Evolutionary conservation across 495 filamentous ascomycete species (phyloP).

Genomic region (Amorphotheca resinae): DNA sequence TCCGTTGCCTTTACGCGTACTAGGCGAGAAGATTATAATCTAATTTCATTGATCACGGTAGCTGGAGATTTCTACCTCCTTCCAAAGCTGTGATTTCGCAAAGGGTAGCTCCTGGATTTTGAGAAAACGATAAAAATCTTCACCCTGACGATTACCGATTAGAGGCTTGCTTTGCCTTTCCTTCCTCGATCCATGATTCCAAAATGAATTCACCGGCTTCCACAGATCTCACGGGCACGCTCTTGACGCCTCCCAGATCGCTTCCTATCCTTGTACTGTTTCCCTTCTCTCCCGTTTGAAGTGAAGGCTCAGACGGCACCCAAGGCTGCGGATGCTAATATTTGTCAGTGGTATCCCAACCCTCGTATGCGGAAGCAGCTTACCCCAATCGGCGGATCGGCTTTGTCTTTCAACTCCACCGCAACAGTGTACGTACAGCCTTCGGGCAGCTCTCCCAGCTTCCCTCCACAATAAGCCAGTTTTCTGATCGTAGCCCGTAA

Average conservation of each 20-base stretch:
- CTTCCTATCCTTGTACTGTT: slow-evolving; percentile 22
- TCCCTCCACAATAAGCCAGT: slow-evolving; percentile 7
- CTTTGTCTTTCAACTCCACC: slow-evolving; percentile 64
- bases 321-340: slow-evolving; percentile 48
- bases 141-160: not conserved
- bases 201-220: slow-evolving; percentile 52
- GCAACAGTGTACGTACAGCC: slow-evolving; percentile 77
- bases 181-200: slow-evolving; percentile 59
- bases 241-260: slow-evolving; percentile 34
- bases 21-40: too few relatives aligned
- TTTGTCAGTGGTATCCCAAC: not conserved
- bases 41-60: too few relatives aligned
- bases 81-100: too few relatives aligned
- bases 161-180: slow-evolving; percentile 14
- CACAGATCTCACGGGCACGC: slow-evolving; percentile 44
- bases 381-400: slow-evolving; percentile 52
- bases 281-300: slow-evolving; percentile 30
- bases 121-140: too few relatives aligned
- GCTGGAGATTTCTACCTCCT: too few relatives aligned
- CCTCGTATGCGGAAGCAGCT: not conserved
- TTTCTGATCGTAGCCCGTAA: slow-evolving; percentile 40
- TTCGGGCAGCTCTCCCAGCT: slow-evolving; percentile 42
- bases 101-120: too few relatives aligned
- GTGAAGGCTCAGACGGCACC: slow-evolving; percentile 45
- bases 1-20: too few relatives aligned